These are phyloP conservation scores for Eucalyptus pauciflora DNA, from an alignment of 345 rosid genomes.

Conservation along the genomic window DNA sequence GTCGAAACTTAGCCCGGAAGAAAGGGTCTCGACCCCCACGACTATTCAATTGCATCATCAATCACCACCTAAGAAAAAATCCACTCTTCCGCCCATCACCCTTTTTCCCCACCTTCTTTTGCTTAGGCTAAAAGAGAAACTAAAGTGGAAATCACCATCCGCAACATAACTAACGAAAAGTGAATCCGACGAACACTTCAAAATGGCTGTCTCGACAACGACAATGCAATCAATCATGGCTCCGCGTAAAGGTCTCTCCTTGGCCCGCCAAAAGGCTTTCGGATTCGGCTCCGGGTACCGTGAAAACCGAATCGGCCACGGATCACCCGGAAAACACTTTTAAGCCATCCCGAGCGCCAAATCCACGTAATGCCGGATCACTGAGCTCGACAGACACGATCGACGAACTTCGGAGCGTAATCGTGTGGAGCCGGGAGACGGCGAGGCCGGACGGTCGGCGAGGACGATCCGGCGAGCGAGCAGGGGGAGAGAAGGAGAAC, in stretches of 20 bases:
- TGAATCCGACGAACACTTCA: not conserved
- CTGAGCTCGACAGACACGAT: not conserved
- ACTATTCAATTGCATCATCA: not conserved
- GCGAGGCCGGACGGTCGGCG: slow-evolving; percentile 19
- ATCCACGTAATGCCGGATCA: not conserved
- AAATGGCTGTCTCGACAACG: not conserved
- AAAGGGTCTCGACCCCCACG: not conserved
- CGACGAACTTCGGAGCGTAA: not conserved
- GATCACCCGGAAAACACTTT: not conserved
- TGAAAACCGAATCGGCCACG: not conserved
- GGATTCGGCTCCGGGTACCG: not conserved
- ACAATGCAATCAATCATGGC: not conserved
- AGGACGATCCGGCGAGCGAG: slow-evolving; percentile 21
- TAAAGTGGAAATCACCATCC: not conserved
- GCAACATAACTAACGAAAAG: not conserved
- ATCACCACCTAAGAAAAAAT: not conserved
- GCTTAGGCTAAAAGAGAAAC: not conserved
- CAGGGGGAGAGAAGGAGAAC: slow-evolving; percentile 36
- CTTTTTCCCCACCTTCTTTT: not conserved
- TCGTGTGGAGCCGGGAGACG: not conserved
- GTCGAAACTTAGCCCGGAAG: not conserved
- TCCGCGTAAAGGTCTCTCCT: not conserved
- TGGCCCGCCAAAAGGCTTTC: not conserved
- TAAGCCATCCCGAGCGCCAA: not conserved
- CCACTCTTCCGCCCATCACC: not conserved